Conservation (phyloP, 257 asterid genomes). For the Knoxia roxburghii region DNA sequence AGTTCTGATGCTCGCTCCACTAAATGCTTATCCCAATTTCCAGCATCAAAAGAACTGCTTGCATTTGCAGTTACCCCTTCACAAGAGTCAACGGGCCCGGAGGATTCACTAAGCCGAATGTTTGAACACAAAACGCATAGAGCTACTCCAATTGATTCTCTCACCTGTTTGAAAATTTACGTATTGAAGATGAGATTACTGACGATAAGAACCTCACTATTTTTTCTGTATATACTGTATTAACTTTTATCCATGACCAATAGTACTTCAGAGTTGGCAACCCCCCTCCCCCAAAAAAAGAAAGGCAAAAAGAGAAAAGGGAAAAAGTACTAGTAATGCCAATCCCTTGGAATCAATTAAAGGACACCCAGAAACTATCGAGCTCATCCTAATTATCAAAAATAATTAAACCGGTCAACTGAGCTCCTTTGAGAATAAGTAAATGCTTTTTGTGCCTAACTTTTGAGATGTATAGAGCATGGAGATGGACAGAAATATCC, state of each 20-base stretch:
- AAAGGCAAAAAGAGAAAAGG: not conserved
- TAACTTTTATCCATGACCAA: not conserved
- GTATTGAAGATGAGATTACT: constrained; percentile 10
- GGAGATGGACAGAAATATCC: not conserved
- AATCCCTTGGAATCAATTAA: not conserved
- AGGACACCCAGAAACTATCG: not conserved
- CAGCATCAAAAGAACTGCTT: constrained; percentile 24
- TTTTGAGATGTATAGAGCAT: not conserved
- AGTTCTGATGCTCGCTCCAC: constrained; percentile 67
- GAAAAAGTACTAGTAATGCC: not conserved
- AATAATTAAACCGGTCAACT: not conserved
- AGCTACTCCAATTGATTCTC: constrained; percentile 92
- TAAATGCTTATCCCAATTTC: constrained; percentile 60
- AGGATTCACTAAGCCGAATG: constrained; percentile 61
- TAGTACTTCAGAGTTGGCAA: not conserved
- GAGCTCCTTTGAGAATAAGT: not conserved
- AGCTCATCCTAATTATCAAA: not conserved
- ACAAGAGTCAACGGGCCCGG: constrained; percentile 31
- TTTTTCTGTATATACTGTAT: not conserved
- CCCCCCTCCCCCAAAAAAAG: too few relatives aligned
- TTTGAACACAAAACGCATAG: constrained; percentile 89
- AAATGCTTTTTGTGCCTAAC: not conserved
- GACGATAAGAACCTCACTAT: not conserved
- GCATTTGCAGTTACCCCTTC: constrained; percentile 32
- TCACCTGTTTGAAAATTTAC: constrained; percentile 50